Evolutionary conservation across 192 early-diverging fungal species (phyloP).

Genomic region (Pilobolus umbonatus): DNA sequence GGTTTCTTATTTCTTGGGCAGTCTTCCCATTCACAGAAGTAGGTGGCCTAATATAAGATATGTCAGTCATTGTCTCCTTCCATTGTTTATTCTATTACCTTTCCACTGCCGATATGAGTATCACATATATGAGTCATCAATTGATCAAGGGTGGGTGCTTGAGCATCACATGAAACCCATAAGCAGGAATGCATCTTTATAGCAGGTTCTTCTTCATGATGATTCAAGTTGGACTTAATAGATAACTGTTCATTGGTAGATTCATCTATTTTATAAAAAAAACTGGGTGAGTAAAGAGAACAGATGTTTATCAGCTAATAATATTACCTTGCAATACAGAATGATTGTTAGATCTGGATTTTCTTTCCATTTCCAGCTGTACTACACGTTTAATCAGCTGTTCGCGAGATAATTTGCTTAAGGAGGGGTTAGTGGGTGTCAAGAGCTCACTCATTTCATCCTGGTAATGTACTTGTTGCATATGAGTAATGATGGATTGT

Average conservation of each 20-base stretch:
- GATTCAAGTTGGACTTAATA: too few relatives aligned
- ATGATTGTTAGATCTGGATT: not conserved
- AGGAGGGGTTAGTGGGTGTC: too few relatives aligned
- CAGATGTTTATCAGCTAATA: too few relatives aligned
- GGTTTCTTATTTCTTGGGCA: slow-evolving; percentile 48
- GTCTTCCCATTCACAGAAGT: slow-evolving; percentile 42
- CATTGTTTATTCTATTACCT: slow-evolving; percentile 30
- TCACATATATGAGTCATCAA: slow-evolving; percentile 47
- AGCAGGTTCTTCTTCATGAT: slow-evolving; percentile 6
- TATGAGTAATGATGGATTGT: not conserved
- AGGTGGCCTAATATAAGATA: slow-evolving; percentile 29
- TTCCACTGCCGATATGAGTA: slow-evolving; percentile 47
- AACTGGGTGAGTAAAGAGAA: too few relatives aligned
- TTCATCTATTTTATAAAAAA: too few relatives aligned
- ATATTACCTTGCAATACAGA: slow-evolving; percentile 6
- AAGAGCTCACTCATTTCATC: not conserved
- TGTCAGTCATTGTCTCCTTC: not conserved
- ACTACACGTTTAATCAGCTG: slow-evolving; percentile 21
- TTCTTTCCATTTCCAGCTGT: slow-evolving; percentile 25
- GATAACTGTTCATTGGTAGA: too few relatives aligned
- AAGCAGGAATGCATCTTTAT: slow-evolving; percentile 14
- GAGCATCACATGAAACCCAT: slow-evolving; percentile 1
- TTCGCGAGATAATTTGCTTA: slow-evolving; percentile 13
- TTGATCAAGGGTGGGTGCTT: slow-evolving; percentile 1
- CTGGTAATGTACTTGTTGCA: not conserved